These are phyloP conservation scores for Prunus mongolica DNA, from an alignment of 306 rosid species.

Conservation along the genomic window DNA sequence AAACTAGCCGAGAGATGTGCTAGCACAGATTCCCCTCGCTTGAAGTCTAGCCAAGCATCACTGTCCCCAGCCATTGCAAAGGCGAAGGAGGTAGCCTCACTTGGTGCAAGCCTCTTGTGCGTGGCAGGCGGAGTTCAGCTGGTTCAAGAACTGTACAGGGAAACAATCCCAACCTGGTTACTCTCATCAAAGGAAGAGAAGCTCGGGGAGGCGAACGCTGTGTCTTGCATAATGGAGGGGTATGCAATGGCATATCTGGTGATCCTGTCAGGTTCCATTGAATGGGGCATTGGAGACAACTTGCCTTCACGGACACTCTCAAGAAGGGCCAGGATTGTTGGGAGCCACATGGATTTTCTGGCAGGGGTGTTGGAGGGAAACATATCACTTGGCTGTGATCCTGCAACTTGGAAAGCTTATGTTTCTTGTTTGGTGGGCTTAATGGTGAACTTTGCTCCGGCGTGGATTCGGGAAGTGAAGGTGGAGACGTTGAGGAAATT, in stretches of 20 bases:
- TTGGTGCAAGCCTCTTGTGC: constrained; percentile 66
- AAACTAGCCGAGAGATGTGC: constrained; percentile 36
- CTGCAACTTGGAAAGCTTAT: constrained; percentile 63
- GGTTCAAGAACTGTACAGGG: constrained; percentile 58
- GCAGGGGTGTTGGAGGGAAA: constrained; percentile 65
- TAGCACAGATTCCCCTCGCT: constrained; percentile 24
- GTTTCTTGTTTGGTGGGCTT: constrained; percentile 57
- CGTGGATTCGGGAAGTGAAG: constrained; percentile 63
- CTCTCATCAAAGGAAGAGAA: constrained; percentile 39
- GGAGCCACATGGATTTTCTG: constrained; percentile 63
- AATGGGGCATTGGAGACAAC: constrained; percentile 58
- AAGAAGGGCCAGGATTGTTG: constrained; percentile 44
- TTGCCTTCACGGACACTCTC: constrained; percentile 34
- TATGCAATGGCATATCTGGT: constrained; percentile 67
- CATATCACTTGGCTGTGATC: constrained; percentile 57
- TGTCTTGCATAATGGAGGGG: constrained; percentile 50
- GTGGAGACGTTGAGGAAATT: constrained; percentile 50
- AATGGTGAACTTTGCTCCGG: constrained; percentile 51
- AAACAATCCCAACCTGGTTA: constrained; percentile 76
- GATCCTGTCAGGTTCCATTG: constrained; percentile 48
- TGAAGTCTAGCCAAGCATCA: constrained; percentile 48
- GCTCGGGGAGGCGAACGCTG: constrained; percentile 24
- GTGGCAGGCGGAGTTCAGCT: constrained; percentile 56
- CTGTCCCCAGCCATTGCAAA: constrained; percentile 45
- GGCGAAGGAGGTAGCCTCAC: constrained; percentile 56